Evolutionary conservation across 2,329 filamentous ascomycete species (phyloP).

Genomic region (Fusarium armeniacum): DNA sequence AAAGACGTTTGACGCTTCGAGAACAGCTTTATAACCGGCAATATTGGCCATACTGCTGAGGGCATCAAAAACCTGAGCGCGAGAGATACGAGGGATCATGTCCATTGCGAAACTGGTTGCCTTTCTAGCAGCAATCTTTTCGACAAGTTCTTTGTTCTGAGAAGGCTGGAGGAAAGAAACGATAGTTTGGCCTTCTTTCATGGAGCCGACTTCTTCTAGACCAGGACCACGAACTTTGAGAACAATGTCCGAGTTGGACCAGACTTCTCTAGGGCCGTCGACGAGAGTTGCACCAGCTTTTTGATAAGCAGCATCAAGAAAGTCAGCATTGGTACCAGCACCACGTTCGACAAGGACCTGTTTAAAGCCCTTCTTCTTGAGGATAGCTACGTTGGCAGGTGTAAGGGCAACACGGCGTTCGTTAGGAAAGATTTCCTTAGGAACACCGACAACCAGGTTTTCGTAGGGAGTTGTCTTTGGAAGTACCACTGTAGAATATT

Average conservation of each 20-base stretch:
- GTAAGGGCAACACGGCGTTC: conserved; percentile 89
- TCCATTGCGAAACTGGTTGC: conserved; percentile 92
- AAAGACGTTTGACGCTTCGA: conserved; percentile 91
- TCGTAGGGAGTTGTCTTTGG: conserved; percentile 73
- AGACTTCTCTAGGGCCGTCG: conserved; percentile 75
- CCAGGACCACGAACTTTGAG: conserved; percentile 86
- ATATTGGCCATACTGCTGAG: conserved; percentile 96
- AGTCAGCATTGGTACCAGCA: conserved; percentile 82
- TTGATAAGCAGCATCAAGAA: conserved; percentile 82
- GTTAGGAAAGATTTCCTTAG: conserved; percentile 80
- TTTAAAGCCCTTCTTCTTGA: conserved; percentile 88
- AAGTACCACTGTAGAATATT: conserved; percentile 58
- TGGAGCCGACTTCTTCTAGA: conserved; percentile 75
- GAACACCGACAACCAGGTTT: conserved; percentile 81
- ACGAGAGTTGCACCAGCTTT: conserved; percentile 83
- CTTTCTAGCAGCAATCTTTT: conserved; percentile 77
- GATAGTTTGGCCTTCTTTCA: conserved; percentile 78
- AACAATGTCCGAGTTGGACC: conserved; percentile 81
- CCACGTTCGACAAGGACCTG: conserved; percentile 83
- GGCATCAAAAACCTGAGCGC: conserved; percentile 89
- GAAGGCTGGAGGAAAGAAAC: conserved; percentile 87
- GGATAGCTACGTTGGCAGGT: conserved; percentile 82
- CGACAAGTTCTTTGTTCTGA: conserved; percentile 82
- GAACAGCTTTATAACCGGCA: conserved; percentile 90
- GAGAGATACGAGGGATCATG: conserved; percentile 89